Percentiles rank a stretch among this genome's conserved stretches.
Conservation (phyloP, 768 basidiomycete genomes). For the Podaxis sp. region DNA sequence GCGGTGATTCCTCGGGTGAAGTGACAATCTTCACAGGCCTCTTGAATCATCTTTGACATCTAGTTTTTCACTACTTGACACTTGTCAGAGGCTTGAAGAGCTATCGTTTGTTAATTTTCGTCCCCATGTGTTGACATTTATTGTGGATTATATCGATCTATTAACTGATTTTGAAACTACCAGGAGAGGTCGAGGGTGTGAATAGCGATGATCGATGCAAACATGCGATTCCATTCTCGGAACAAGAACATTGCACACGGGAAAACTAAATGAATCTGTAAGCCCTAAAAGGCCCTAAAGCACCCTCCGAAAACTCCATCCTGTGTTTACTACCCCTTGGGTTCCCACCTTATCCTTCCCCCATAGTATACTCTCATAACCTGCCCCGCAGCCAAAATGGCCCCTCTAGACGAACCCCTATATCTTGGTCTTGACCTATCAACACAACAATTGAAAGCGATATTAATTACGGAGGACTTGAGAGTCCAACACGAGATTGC, state of each 20-base stretch:
- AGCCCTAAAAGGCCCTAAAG: no score
- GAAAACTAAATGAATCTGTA: no score
- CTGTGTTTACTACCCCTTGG: neutral
- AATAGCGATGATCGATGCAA: neutral
- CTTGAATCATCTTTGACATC: constrained; percentile 2
- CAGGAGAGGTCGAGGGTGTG: neutral
- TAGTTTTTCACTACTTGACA: neutral
- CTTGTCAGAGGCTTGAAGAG: neutral
- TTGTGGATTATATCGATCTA: neutral
- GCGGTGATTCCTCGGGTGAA: constrained; percentile 47
- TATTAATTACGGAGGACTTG: constrained; percentile 55
- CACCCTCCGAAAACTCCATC: no score
- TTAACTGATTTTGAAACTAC: neutral
- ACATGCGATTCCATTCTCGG: neutral
- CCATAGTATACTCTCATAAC: neutral
- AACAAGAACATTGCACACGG: neutral
- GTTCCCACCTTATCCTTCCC: neutral
- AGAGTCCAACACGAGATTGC: constrained; percentile 62
- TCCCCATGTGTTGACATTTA: neutral
- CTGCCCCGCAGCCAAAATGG: neutral
- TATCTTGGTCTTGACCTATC: constrained; percentile 87
- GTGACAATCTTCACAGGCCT: constrained; percentile 38
- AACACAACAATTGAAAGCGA: constrained; percentile 80
- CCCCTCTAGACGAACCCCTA: constrained; percentile 17
- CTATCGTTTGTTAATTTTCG: neutral